Evolutionary conservation across 2,329 filamentous ascomycete genomes (phyloP).

Genomic region (Fusarium dlaminii): DNA sequence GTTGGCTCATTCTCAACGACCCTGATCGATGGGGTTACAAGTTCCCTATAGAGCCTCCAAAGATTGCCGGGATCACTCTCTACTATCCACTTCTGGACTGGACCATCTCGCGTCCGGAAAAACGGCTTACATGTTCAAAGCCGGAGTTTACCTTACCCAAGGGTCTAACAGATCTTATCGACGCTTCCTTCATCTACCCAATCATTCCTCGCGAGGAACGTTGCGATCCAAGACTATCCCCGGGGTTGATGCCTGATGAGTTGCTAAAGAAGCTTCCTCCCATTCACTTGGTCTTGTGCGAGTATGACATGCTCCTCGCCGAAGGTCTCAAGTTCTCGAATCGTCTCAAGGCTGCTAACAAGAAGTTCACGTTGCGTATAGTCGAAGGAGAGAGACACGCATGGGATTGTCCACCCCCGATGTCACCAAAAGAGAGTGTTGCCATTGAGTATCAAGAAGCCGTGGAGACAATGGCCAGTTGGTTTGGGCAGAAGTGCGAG

Average conservation of each 20-base stretch:
- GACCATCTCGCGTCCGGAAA: slow-evolving; percentile 64
- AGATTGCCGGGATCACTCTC: slow-evolving; percentile 62
- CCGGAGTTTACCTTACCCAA: slow-evolving; percentile 68
- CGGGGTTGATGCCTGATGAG: slow-evolving; percentile 63
- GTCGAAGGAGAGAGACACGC: slow-evolving; percentile 58
- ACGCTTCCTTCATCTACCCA: slow-evolving; percentile 69
- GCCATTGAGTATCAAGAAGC: slow-evolving; percentile 58
- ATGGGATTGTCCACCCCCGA: slow-evolving; percentile 59
- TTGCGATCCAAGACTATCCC: slow-evolving; percentile 65
- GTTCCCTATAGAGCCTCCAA: slow-evolving; percentile 52
- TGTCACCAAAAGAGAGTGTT: slow-evolving; percentile 56
- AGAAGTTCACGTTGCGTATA: slow-evolving; percentile 52
- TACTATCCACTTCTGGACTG: slow-evolving; percentile 73
- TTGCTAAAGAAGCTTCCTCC: slow-evolving; percentile 62
- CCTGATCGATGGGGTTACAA: slow-evolving; percentile 53
- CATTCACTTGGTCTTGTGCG: slow-evolving; percentile 69
- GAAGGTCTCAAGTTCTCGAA: slow-evolving; percentile 70
- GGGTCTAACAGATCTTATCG: slow-evolving; percentile 69
- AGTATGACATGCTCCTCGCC: slow-evolving; percentile 71
- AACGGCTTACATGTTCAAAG: slow-evolving; percentile 61
- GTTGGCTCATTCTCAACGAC: slow-evolving; percentile 57
- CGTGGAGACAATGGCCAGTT: slow-evolving; percentile 52
- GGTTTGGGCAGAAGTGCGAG: slow-evolving; percentile 52
- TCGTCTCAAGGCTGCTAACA: slow-evolving; percentile 56
- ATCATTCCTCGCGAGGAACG: slow-evolving; percentile 56